Percentiles rank a stretch among this genome's conserved stretches.
These are phyloP conservation scores for Saturnispora serradocipensis DNA, from an alignment of 805 yeast genomes.

Conservation along the genomic window DNA sequence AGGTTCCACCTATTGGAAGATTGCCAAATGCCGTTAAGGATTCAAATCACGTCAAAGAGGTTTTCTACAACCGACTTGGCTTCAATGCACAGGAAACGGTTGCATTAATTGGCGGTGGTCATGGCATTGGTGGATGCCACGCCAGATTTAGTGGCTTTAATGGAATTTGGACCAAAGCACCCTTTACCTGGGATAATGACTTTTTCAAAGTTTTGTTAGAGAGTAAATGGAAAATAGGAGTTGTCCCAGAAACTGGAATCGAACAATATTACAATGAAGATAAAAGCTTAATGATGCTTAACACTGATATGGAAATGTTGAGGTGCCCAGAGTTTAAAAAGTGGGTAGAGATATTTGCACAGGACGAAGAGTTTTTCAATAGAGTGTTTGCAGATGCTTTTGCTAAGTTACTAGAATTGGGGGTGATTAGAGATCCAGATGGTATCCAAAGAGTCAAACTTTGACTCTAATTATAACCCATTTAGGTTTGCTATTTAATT, in stretches of 20 bases:
- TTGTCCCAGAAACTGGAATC: conserved; percentile 35
- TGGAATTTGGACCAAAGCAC: conserved; percentile 39
- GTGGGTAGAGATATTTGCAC: conserved; percentile 62
- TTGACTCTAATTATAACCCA: conserved; percentile 2
- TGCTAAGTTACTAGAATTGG: conserved; percentile 48
- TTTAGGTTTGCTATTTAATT: neutral
- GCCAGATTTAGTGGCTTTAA: conserved; percentile 40
- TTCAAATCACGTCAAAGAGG: conserved; percentile 52
- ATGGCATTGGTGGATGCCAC: conserved; percentile 71
- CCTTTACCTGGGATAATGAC: conserved; percentile 34
- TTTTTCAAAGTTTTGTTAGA: conserved; percentile 38
- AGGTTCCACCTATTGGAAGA: conserved; percentile 58
- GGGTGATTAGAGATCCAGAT: conserved; percentile 29
- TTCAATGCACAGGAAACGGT: conserved; percentile 66
- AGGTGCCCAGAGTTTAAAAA: conserved; percentile 48
- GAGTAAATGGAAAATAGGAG: conserved; percentile 33
- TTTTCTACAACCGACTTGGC: conserved; percentile 53
- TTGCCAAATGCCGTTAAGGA: conserved; percentile 67
- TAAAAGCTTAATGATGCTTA: conserved; percentile 67
- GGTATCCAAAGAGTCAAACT: conserved; percentile 25
- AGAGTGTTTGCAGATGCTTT: conserved; percentile 58
- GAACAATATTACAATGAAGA: conserved; percentile 32
- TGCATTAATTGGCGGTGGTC: conserved; percentile 68
- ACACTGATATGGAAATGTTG: conserved; percentile 62
- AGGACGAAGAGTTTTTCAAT: conserved; percentile 52